Conservation (phyloP, 169 alveolate species). For the Plasmodium gallinaceum region DNA sequence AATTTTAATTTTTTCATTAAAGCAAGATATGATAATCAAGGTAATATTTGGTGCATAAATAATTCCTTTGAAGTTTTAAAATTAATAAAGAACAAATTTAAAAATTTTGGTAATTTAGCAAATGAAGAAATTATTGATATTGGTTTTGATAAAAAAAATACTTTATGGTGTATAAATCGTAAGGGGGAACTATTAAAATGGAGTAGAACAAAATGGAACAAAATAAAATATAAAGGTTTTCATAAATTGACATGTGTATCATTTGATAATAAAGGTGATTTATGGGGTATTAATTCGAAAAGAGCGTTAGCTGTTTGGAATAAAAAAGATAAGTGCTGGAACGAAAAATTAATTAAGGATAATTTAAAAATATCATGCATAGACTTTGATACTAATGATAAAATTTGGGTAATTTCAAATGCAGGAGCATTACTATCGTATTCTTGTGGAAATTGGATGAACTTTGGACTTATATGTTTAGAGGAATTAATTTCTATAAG, state of each 20-base stretch:
- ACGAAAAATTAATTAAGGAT: slow-evolving; percentile 49
- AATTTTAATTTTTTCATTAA: slow-evolving; percentile 38
- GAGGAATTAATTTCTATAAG: slow-evolving; percentile 58
- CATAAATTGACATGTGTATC: slow-evolving; percentile 60
- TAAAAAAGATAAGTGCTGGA: slow-evolving; percentile 49
- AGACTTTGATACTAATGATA: slow-evolving; percentile 61
- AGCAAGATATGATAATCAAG: slow-evolving; percentile 75
- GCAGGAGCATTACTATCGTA: slow-evolving; percentile 61
- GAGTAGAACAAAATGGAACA: slow-evolving; percentile 63
- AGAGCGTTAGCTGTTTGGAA: slow-evolving; percentile 65
- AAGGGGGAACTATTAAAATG: slow-evolving; percentile 72
- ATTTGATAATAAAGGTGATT: slow-evolving; percentile 67
- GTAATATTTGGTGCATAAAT: slow-evolving; percentile 63
- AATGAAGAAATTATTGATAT: slow-evolving; percentile 72
- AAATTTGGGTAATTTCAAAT: slow-evolving; percentile 65
- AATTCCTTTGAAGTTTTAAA: slow-evolving; percentile 43
- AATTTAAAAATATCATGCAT: slow-evolving; percentile 56
- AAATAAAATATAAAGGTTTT: slow-evolving; percentile 44
- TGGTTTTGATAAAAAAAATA: slow-evolving; percentile 70
- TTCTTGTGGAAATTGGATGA: slow-evolving; percentile 63
- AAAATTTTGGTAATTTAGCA: slow-evolving; percentile 42
- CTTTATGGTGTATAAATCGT: slow-evolving; percentile 74
- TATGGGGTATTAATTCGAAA: slow-evolving; percentile 73
- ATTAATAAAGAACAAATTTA: slow-evolving; percentile 26
- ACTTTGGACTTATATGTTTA: slow-evolving; percentile 52